Conservation (phyloP, 805 yeast genomes). For the Debaryomyces hansenii region DNA sequence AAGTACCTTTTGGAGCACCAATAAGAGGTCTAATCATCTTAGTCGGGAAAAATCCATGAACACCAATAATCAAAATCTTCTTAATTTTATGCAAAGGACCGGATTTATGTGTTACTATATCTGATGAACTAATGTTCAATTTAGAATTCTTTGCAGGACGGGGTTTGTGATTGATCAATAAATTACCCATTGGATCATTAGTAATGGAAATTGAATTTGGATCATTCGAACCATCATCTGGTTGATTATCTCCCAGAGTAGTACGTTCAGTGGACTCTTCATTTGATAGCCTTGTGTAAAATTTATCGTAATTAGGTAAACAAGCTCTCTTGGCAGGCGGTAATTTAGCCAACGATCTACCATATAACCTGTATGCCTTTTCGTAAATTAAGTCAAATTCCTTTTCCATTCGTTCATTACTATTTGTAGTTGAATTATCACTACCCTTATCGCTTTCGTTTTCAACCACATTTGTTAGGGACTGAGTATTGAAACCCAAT, state of each 20-base stretch:
- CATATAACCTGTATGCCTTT: constrained; percentile 38
- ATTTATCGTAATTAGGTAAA: constrained; percentile 35
- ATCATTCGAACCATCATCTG: constrained; percentile 29
- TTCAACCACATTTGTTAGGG: constrained; percentile 24
- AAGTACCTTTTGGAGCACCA: constrained; percentile 97
- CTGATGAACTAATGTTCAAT: constrained; percentile 11
- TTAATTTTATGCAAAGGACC: constrained; percentile 38
- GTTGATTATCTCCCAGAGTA: constrained; percentile 19
- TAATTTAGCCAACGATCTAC: constrained; percentile 34
- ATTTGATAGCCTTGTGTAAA: constrained; percentile 17
- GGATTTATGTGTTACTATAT: constrained; percentile 24
- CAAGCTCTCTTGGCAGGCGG: constrained; percentile 40
- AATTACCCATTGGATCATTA: constrained; percentile 42
- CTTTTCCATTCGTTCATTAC: constrained; percentile 22
- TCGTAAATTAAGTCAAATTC: constrained; percentile 34
- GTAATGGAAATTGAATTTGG: constrained; percentile 36
- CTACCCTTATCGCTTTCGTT: constrained; percentile 7
- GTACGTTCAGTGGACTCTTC: constrained; percentile 6
- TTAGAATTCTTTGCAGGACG: constrained; percentile 6
- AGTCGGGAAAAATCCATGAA: constrained; percentile 95
- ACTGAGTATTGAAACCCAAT: constrained; percentile 34
- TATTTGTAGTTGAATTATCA: constrained; percentile 10
- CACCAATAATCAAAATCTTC: constrained; percentile 81
- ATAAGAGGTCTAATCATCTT: constrained; percentile 79
- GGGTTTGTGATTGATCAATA: constrained; percentile 33